phyloP scores from a whole-genome alignment of 805 yeast species.

The Nakazawaea ambrosiae region DNA sequence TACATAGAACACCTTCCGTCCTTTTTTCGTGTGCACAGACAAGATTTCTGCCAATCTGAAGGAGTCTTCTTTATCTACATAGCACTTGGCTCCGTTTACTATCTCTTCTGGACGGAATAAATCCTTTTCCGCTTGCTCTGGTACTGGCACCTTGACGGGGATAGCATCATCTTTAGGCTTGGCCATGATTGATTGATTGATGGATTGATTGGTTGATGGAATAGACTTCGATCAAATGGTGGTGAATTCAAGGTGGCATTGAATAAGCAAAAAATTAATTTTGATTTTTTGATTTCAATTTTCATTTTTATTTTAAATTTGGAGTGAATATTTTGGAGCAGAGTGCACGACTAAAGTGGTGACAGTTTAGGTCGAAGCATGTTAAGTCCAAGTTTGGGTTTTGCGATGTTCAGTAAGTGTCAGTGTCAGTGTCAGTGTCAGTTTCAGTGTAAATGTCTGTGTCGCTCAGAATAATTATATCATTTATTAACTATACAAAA shows the following conservation, averaged over 20 bases:
- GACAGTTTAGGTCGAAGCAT: no score
- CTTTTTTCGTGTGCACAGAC: conserved; percentile 67
- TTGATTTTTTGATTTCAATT: neutral
- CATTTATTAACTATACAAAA: no score
- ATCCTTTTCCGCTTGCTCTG: conserved; percentile 21
- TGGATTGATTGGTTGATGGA: neutral
- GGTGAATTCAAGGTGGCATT: neutral
- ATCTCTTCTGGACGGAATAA: conserved; percentile 40
- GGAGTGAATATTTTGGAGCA: no score
- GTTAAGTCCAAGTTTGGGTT: no score
- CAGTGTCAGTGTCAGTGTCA: no score
- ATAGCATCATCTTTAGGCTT: conserved; percentile 5
- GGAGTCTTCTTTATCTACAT: conserved; percentile 75
- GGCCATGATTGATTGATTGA: conserved; percentile 1
- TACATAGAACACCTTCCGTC: conserved; percentile 77
- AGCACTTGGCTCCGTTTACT: conserved; percentile 73
- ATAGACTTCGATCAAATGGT: neutral
- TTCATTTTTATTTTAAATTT: no score
- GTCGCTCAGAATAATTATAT: no score
- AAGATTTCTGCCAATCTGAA: conserved; percentile 79
- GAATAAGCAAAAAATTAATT: neutral
- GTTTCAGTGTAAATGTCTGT: no score
- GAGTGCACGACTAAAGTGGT: no score
- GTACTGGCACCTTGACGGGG: conserved; percentile 12
- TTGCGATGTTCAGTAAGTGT: no score